Evolutionary conservation across 2,329 filamentous ascomycete species (phyloP), one percentile per base, ranked within the genome.

Genomic region (Fusarium chlamydosporum): DNA sequence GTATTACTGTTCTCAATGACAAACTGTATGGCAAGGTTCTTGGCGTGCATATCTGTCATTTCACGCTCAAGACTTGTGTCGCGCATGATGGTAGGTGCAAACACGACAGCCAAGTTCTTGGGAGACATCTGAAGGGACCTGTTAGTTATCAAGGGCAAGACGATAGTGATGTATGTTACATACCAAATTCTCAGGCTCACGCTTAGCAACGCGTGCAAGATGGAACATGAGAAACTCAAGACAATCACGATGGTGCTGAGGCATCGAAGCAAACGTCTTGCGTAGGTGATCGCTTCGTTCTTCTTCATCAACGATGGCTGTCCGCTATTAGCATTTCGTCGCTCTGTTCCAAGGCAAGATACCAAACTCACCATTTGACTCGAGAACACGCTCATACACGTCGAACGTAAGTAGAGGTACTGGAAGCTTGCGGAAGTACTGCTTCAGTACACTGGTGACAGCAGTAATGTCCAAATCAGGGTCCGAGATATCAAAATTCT

Each of bases 61-160:
- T 99, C 96, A 65, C 94, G 90, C 78, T 97, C 93, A 65, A 98
- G 87, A 75, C 91, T 95, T 76, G 90, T 86, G 58, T 96, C 94
- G 72, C 95, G 89, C 93, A 99, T 97, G 73, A 99, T 96, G 1
- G 96, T 99, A 9, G 96, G 96, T 10, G 96, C 96, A 77, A 99
- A 99, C 37, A 99, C 96, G 41, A 99, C 96, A 5, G 96, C 94
- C 65, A 98, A 82, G 77, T 99, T 99, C 81, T 96, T 92, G 58
- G 95, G 92, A 26, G 93, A 97, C 96, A 99, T 99, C 89, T 92
- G 23, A 15, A 31, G 4, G 37, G 15, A 4, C 4, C 5, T 15
- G 56, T 77, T 55, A 78, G 72, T 27, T 18, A 27, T 1, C 34
- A 15, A 8, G 2, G 10, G n/a, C 7, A 41, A 26, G 2, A 7